These are phyloP conservation scores for Penicillium fuscoglaucum DNA, from an alignment of 2,329 filamentous ascomycete species.

Conservation along the genomic window DNA sequence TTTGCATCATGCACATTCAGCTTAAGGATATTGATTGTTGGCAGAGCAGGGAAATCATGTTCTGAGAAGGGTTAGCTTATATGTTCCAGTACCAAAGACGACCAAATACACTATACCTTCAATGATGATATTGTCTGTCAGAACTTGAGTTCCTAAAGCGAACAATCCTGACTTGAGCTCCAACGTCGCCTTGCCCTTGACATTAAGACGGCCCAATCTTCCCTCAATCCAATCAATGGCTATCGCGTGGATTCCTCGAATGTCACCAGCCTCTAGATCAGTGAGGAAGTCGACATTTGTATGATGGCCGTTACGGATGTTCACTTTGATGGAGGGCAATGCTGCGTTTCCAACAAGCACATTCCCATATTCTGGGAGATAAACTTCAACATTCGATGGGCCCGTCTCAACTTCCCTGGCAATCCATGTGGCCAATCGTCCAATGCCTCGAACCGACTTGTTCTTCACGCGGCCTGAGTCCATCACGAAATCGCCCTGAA, in stretches of 20 bases:
- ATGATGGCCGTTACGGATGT: slow-evolving; percentile 72
- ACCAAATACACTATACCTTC: slow-evolving; percentile 67
- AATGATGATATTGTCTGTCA: slow-evolving; percentile 75
- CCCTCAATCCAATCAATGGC: slow-evolving; percentile 89
- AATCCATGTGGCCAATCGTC: slow-evolving; percentile 76
- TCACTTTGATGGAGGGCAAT: slow-evolving; percentile 73
- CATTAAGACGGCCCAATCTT: slow-evolving; percentile 66
- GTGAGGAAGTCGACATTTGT: slow-evolving; percentile 78
- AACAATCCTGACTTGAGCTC: slow-evolving; percentile 77
- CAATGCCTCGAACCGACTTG: slow-evolving; percentile 70
- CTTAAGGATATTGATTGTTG: slow-evolving; percentile 77
- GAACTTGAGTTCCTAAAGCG: slow-evolving; percentile 70
- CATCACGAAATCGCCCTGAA: slow-evolving; percentile 79
- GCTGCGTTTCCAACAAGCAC: slow-evolving; percentile 73
- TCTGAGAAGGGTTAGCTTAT: slow-evolving; percentile 41
- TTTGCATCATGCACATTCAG: slow-evolving; percentile 75
- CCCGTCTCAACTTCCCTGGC: slow-evolving; percentile 73
- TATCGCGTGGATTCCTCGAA: slow-evolving; percentile 73
- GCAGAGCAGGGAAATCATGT: slow-evolving; percentile 70
- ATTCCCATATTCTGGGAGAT: slow-evolving; percentile 79
- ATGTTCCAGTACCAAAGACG: background rate
- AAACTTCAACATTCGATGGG: slow-evolving; percentile 71
- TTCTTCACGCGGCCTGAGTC: slow-evolving; percentile 75
- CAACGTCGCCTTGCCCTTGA: slow-evolving; percentile 73
- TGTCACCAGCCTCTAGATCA: slow-evolving; percentile 72